phyloP scores from a whole-genome alignment of 2,329 filamentous ascomycete genomes.

The Dactylonectria estremocensis region DNA sequence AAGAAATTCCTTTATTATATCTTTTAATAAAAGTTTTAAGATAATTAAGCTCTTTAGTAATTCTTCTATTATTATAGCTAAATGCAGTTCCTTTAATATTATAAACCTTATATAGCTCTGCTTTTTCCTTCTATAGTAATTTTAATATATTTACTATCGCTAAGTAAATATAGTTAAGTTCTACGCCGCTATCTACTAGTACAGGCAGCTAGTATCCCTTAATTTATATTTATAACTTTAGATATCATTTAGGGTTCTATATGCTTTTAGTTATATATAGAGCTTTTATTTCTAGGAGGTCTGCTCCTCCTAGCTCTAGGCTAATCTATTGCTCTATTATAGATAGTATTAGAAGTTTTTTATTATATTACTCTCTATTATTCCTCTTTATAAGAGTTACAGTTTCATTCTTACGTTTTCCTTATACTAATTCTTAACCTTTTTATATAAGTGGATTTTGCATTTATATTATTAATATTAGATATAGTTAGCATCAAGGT shows the following conservation, averaged over 20 bases:
- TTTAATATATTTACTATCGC: slow-evolving; percentile 1
- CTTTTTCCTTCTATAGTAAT: neutral
- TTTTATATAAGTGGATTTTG: too few relatives aligned
- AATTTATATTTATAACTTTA: neutral
- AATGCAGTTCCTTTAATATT: neutral
- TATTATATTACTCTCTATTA: too few relatives aligned
- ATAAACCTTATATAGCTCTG: neutral
- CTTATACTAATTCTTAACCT: too few relatives aligned
- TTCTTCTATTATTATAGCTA: slow-evolving; percentile 5
- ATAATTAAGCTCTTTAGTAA: neutral
- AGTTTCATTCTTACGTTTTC: too few relatives aligned
- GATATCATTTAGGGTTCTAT: too few relatives aligned
- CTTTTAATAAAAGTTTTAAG: slow-evolving; percentile 1
- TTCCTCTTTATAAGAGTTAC: too few relatives aligned
- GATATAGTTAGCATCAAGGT: too few relatives aligned
- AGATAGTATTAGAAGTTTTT: too few relatives aligned
- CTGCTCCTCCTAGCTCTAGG: too few relatives aligned
- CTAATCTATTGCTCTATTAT: too few relatives aligned
- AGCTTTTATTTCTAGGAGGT: neutral
- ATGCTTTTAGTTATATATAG: too few relatives aligned
- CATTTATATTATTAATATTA: too few relatives aligned
- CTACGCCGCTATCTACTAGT: neutral
- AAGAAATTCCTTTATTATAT: neutral
- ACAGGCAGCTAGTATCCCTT: neutral
- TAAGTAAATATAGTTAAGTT: slow-evolving; percentile 3